These are phyloP conservation scores for Xanthoconium purpureum DNA, from an alignment of 768 basidiomycete genomes.

Conservation along the genomic window DNA sequence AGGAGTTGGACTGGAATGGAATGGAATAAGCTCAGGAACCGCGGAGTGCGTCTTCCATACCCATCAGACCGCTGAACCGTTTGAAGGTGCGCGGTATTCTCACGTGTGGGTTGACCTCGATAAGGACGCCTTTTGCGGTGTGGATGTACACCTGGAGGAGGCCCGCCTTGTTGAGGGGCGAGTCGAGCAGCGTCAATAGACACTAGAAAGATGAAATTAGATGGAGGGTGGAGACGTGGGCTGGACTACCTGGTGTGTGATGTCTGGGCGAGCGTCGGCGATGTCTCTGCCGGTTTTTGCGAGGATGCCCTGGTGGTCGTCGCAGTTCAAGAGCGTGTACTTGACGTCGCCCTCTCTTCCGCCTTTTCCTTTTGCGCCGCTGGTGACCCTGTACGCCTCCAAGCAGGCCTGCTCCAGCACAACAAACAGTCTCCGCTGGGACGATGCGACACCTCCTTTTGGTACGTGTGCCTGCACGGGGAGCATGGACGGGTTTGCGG, in stretches of 20 bases:
- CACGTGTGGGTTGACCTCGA: constrained; percentile 97
- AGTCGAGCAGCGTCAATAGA: constrained; percentile 92
- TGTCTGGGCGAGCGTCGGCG: constrained; percentile 98
- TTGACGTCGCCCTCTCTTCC: constrained; percentile 76
- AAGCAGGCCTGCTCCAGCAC: constrained; percentile 92
- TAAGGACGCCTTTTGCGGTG: constrained; percentile 92
- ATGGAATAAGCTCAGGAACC: not conserved
- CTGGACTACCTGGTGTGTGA: constrained; percentile 86
- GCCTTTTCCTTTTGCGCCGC: constrained; percentile 50
- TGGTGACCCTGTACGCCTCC: constrained; percentile 87
- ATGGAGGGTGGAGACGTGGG: not conserved
- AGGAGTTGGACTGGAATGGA: constrained; percentile 84
- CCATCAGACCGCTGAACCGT: constrained; percentile 97
- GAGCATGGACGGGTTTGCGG: constrained; percentile 73
- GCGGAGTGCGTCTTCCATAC: constrained; percentile 40
- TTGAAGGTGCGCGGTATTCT: constrained; percentile 98
- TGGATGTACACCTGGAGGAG: constrained; percentile 97
- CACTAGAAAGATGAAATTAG: constrained; percentile 54
- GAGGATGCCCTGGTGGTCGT: constrained; percentile 97
- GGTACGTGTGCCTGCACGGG: constrained; percentile 80
- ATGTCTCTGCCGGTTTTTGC: constrained; percentile 98
- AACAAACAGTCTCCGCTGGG: constrained; percentile 77
- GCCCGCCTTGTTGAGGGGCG: constrained; percentile 96
- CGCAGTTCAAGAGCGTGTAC: constrained; percentile 95
- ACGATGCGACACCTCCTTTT: constrained; percentile 47